phyloP scores from a whole-genome alignment of 2,329 filamentous ascomycete species.

The Ophiosphaerella narmari region DNA sequence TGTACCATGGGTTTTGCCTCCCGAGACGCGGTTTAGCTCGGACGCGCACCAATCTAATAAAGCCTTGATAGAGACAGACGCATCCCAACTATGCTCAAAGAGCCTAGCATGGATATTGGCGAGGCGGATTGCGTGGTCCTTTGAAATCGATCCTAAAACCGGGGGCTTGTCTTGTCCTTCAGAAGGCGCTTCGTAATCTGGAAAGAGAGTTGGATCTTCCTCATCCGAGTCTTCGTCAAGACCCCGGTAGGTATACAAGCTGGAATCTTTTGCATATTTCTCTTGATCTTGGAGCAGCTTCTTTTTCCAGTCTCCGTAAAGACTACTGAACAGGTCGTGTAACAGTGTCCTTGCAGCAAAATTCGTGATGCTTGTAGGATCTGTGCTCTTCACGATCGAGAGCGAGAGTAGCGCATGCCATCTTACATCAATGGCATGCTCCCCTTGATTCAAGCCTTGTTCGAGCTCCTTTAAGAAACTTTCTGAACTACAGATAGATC shows the following conservation, averaged over 20 bases:
- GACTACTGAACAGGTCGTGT: slow-evolving; percentile 69
- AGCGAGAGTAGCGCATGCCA: slow-evolving; percentile 44
- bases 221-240: slow-evolving; percentile 77
- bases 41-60: slow-evolving; percentile 38
- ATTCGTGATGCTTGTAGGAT: slow-evolving; percentile 17
- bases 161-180: slow-evolving; percentile 30
- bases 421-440: slow-evolving; percentile 36
- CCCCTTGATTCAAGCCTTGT: slow-evolving; percentile 20
- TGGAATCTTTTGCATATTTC: slow-evolving; percentile 72
- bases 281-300: slow-evolving; percentile 77
- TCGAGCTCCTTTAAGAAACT: slow-evolving; percentile 22
- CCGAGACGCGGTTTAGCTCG: slow-evolving; percentile 33
- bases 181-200: slow-evolving; percentile 67
- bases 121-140: slow-evolving; percentile 41
- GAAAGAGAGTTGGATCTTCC: slow-evolving; percentile 82
- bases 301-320: slow-evolving; percentile 81
- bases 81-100: slow-evolving; percentile 25
- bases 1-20: slow-evolving; percentile 29
- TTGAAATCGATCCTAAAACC: slow-evolving; percentile 23
- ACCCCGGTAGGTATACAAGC: slow-evolving; percentile 83
- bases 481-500: slow-evolving; percentile 18
- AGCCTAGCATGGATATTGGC: slow-evolving; percentile 42
- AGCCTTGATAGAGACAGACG: slow-evolving; percentile 29
- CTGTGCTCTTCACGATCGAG: slow-evolving; percentile 28
- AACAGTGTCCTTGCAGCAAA: slow-evolving; percentile 51